Evolutionary conservation across 2,329 filamentous ascomycete genomes (phyloP).

Genomic region (Aspergillus tamarii): DNA sequence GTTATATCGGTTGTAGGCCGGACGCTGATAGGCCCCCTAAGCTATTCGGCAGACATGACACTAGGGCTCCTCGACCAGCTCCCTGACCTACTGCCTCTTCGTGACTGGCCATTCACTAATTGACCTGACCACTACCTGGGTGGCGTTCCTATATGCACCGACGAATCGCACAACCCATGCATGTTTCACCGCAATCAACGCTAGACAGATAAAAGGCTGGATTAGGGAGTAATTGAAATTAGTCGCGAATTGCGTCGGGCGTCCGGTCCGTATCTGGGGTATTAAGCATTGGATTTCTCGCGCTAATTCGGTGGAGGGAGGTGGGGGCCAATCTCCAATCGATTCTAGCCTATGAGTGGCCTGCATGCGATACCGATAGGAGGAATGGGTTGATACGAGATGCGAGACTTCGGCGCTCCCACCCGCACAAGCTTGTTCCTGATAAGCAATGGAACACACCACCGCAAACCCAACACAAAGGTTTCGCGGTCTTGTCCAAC

Average conservation of each 20-base stretch:
- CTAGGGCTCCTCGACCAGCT: neutral
- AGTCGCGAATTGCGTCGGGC: neutral
- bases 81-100: neutral
- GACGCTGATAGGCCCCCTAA: neutral
- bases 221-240: neutral
- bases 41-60: neutral
- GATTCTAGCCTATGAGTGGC: neutral
- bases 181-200: conserved; percentile 1
- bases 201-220: neutral
- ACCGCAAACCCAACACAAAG: neutral
- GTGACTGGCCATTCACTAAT: neutral
- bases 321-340: neutral
- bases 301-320: neutral
- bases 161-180: neutral
- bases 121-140: neutral
- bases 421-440: conserved; percentile 16
- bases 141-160: neutral
- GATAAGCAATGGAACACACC: conserved; percentile 13
- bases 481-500: neutral
- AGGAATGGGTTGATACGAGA: neutral
- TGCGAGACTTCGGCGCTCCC: neutral
- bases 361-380: neutral
- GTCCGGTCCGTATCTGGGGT: conserved; percentile 4
- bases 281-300: neutral
- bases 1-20: neutral